Evolutionary conservation across 768 basidiomycete genomes (phyloP).

Genomic region (Russula abietina): DNA sequence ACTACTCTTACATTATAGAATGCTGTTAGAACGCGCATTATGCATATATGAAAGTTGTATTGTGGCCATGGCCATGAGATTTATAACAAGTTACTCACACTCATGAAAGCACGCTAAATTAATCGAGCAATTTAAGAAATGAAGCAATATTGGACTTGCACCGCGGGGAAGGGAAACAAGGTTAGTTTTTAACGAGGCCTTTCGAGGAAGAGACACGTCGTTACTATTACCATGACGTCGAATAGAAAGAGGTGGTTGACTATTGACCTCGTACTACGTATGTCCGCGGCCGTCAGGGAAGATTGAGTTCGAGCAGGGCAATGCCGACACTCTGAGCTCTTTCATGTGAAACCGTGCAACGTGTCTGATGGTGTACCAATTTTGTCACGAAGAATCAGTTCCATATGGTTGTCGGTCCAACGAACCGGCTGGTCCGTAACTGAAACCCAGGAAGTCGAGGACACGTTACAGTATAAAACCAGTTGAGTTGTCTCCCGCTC

Average conservation of each 20-base stretch:
- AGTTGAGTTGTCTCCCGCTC: not conserved
- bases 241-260: not conserved
- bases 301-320: not conserved
- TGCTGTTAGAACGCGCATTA: too few species aligned
- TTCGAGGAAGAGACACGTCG: too few species aligned
- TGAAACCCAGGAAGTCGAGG: too few species aligned
- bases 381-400: not conserved
- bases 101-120: not conserved
- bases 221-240: not conserved
- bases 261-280: not conserved
- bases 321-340: too few species aligned
- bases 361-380: not conserved
- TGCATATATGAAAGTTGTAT: not conserved
- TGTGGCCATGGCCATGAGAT: not conserved
- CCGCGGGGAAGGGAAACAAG: too few species aligned
- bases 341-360: too few species aligned
- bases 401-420: not conserved
- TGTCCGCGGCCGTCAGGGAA: not conserved
- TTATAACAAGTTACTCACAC: not conserved
- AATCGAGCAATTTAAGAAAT: not conserved
- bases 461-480: too few species aligned
- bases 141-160: not conserved
- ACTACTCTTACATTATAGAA: not conserved
- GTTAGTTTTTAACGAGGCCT: too few species aligned
- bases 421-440: not conserved